Base-by-base conservation (phyloP, 345 rosid species). In the Boechera divaricarpa region DNA sequence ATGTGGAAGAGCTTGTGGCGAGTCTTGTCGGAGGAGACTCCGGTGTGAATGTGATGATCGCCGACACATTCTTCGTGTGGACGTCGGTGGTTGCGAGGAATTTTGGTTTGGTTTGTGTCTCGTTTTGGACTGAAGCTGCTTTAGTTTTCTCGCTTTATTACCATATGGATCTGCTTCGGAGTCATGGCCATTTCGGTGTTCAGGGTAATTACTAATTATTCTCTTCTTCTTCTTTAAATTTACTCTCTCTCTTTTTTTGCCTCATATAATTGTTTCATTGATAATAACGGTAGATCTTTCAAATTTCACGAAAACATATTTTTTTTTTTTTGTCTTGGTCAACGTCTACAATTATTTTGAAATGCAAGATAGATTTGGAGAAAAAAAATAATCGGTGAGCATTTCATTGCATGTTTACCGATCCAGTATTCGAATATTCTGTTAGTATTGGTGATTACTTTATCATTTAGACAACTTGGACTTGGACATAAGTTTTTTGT, bases 91-190 rank as follows among this genome's bases (percentile, higher is more conserved):
- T 91, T 32, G 91, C 97, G 0, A 81, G 67, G 65, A 93, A 89
- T 76, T 84, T 83, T 24, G 83, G 88, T 5, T 83, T 89, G 75
- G 79, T 91, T 16, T 73, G 84, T 76, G 83, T 93, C 41, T 89
- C 98, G 2, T 89, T 87, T 71, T 93, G 98, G 97, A 91, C 95
- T 2, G 92, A 93, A 77, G 85, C 97, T 56, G 97, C 97, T 71
- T 60, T 89, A 62, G 97, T 89, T 15, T 82, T 89, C 7, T 73
- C 86, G 18, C 80, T 91, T 5, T 91, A 91, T 67, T 83, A 89
- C 48, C 97, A 91, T 70, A 35, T 88, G 86, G 90, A 93, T 79
- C 90, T 89, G 29, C 88, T 93, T 7, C 80, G 86, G 69, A 48
- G 10, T 12, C 81, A 89, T 84, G 89, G 93, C 26, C 98, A 93